A percentile compares a stretch with the other conserved stretches of the same genome.
phyloP scores from a whole-genome alignment of 768 basidiomycete species.

The Amanita brunnescens region DNA sequence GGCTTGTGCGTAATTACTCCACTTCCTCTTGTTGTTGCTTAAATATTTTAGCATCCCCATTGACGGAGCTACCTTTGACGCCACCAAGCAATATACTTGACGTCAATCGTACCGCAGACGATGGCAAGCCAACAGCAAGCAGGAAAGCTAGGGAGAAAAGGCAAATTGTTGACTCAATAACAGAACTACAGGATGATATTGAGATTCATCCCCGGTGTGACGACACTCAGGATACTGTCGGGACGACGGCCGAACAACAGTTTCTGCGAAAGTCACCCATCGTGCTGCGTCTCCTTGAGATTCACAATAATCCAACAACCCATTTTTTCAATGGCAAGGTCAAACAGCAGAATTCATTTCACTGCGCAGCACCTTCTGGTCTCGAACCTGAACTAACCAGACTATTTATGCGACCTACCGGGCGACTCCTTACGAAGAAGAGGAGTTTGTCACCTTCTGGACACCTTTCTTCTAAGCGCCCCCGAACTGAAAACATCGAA shows the following conservation, averaged over 20 bases:
- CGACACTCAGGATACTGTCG: slow-evolving; percentile 39
- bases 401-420: slow-evolving; percentile 71
- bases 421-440: slow-evolving; percentile 33
- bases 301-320: slow-evolving; percentile 73
- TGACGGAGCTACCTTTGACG: slow-evolving; percentile 67
- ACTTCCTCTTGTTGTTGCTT: background rate
- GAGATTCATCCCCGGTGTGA: slow-evolving; percentile 29
- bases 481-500: slow-evolving; percentile 41
- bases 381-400: slow-evolving; percentile 73
- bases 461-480: slow-evolving; percentile 50
- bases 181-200: slow-evolving; percentile 66
- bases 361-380: slow-evolving; percentile 81
- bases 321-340: slow-evolving; percentile 80
- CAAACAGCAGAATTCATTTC: slow-evolving; percentile 42
- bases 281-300: slow-evolving; percentile 79
- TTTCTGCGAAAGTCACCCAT: slow-evolving; percentile 81
- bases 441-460: slow-evolving; percentile 53
- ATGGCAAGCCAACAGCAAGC: slow-evolving; percentile 23
- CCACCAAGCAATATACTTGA: slow-evolving; percentile 55
- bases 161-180: slow-evolving; percentile 85
- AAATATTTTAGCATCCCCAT: slow-evolving; percentile 52
- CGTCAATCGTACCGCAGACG: slow-evolving; percentile 27
- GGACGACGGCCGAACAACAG: slow-evolving; percentile 71
- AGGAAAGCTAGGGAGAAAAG: slow-evolving; percentile 66
- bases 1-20: slow-evolving; percentile 41